A percentile compares a stretch with the other conserved stretches of the same genome.
These are phyloP conservation scores for Pseudoscleropodium purum DNA, from an alignment of 225 moss, liverwort and hornwort genomes.

Conservation along the genomic window DNA sequence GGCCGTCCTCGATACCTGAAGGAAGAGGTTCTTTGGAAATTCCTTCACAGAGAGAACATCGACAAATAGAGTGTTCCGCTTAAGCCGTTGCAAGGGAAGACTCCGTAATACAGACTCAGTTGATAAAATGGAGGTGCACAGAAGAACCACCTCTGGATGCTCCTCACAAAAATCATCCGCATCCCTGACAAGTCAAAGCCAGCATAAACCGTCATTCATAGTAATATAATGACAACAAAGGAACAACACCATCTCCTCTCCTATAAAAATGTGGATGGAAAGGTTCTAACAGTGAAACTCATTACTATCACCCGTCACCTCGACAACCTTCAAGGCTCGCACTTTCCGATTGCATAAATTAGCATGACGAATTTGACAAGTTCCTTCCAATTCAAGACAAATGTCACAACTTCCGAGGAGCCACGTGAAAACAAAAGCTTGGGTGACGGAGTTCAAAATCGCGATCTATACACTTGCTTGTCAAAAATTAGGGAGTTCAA, in stretches of 20 bases:
- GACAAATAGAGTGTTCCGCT: slow-evolving; percentile 88
- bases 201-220: neutral
- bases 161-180: slow-evolving; percentile 99
- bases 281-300: neutral
- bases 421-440: neutral
- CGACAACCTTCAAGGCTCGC: neutral
- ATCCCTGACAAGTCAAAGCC: slow-evolving; percentile 43
- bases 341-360: neutral
- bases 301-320: neutral
- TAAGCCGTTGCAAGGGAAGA: slow-evolving; percentile 81
- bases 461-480: neutral
- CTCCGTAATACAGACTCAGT: slow-evolving; percentile 66
- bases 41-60: slow-evolving; percentile 99
- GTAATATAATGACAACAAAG: neutral
- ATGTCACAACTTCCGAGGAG: neutral
- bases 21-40: slow-evolving; percentile 80
- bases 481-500: neutral
- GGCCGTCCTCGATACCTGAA: slow-evolving; percentile 46
- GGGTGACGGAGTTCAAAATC: neutral
- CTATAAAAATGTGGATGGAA: neutral
- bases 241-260: neutral
- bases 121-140: slow-evolving; percentile 92
- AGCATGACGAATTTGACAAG: neutral
- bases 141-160: slow-evolving; percentile 91
- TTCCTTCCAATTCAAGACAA: neutral